A percentile compares a stretch with the other conserved stretches of the same genome.
Evolutionary conservation across 2,329 filamentous ascomycete genomes (phyloP).

Genomic region (Hypocreales sp.): DNA sequence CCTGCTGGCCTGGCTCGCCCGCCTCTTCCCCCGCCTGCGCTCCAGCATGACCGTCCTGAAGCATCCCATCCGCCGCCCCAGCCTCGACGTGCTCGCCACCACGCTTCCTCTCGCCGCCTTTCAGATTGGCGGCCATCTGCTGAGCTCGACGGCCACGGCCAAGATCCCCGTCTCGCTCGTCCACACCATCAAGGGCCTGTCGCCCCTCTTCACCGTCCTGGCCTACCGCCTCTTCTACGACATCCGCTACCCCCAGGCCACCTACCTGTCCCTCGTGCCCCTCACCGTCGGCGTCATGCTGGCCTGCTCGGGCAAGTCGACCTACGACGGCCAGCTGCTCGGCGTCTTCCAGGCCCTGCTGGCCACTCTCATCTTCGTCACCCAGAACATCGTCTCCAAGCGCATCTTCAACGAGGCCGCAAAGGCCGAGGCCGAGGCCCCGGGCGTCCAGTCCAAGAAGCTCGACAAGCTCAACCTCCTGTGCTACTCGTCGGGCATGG

Average conservation of each 20-base stretch:
- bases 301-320: constrained; percentile 72
- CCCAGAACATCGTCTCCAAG: constrained; percentile 97
- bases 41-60: constrained; percentile 62
- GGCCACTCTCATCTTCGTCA: constrained; percentile 89
- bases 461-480: constrained; percentile 93
- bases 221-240: constrained; percentile 83
- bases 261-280: constrained; percentile 80
- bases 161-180: constrained; percentile 94
- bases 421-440: constrained; percentile 62
- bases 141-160: constrained; percentile 85
- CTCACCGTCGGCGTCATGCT: constrained; percentile 90
- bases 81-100: constrained; percentile 65
- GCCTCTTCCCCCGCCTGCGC: constrained; percentile 54
- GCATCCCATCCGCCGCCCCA: constrained; percentile 70
- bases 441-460: constrained; percentile 51
- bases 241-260: constrained; percentile 74
- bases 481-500: constrained; percentile 91
- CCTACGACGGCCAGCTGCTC: constrained; percentile 70
- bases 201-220: constrained; percentile 84
- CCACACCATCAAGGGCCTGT: constrained; percentile 96
- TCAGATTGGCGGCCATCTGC: constrained; percentile 82
- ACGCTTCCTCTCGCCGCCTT: constrained; percentile 88
- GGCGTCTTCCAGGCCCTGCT: constrained; percentile 82
- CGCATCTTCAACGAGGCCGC: constrained; percentile 92
- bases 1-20: constrained; percentile 60